Evolutionary conservation across 2,329 filamentous ascomycete genomes (phyloP).

Genomic region (Cucurbitaria berberidis): DNA sequence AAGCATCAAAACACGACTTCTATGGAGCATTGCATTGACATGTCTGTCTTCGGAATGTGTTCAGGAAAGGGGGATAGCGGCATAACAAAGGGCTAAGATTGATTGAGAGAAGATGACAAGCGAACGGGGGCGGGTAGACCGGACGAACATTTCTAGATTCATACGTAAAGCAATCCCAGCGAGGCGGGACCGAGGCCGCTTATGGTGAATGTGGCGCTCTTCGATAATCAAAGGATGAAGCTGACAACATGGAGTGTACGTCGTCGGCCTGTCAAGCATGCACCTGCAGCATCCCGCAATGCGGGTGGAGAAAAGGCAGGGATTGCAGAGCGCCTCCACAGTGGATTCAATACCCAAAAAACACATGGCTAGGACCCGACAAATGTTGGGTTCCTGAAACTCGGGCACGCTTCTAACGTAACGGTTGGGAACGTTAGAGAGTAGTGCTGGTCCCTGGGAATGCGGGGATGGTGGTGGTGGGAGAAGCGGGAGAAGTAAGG

Average conservation of each 20-base stretch:
- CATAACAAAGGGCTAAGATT: conserved; percentile 4
- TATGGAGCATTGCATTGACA: background rate
- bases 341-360: background rate
- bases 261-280: no score
- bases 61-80: conserved; percentile 4
- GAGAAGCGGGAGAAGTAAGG: background rate
- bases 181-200: background rate
- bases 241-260: no score
- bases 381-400: background rate
- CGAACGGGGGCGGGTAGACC: background rate
- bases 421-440: background rate
- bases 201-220: background rate
- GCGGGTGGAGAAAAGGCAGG: background rate
- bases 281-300: no score
- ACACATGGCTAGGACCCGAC: background rate
- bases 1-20: background rate
- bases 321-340: background rate
- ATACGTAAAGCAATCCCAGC: background rate
- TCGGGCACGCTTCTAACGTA: background rate
- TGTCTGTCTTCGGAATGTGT: background rate
- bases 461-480: background rate
- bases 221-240: background rate
- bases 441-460: background rate
- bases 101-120: background rate
- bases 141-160: background rate